Percentiles rank a stretch among this genome's conserved stretches.
Conservation (phyloP, 2,329 filamentous ascomycete species). For the Fusarium newnesense region DNA sequence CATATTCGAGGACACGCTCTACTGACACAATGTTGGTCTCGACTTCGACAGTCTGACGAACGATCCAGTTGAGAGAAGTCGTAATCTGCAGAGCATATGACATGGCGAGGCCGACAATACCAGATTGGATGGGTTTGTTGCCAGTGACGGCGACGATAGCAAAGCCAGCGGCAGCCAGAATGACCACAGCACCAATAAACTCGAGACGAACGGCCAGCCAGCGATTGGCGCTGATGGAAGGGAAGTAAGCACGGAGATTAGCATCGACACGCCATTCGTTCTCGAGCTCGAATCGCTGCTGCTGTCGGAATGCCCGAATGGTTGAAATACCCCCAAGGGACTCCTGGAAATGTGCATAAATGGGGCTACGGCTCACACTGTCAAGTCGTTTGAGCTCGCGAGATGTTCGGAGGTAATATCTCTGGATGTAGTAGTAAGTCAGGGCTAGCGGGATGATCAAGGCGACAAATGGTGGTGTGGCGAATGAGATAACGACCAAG, state of each 20-base stretch:
- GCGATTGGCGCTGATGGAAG: conserved; percentile 91
- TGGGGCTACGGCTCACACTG: conserved; percentile 93
- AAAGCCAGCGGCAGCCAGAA: conserved; percentile 85
- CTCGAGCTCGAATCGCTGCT: conserved; percentile 86
- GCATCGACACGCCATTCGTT: conserved; percentile 98
- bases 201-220: conserved; percentile 96
- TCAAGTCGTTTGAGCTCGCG: conserved; percentile 96
- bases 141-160: conserved; percentile 81
- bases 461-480: conserved; percentile 82
- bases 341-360: conserved; percentile 98
- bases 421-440: conserved; percentile 92
- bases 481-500: conserved; percentile 82
- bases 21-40: conserved; percentile 99
- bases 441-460: conserved; percentile 83
- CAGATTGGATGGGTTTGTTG: conserved; percentile 71
- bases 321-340: conserved; percentile 93
- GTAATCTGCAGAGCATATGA: conserved; percentile 98
- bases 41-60: conserved; percentile 98
- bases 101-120: conserved; percentile 92
- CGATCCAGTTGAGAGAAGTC: conserved; percentile 98
- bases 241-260: conserved; percentile 94
- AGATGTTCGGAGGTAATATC: conserved; percentile 96
- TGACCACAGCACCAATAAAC: conserved; percentile 94
- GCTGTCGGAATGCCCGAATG: conserved; percentile 93
- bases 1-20: conserved; percentile 96